These are phyloP conservation scores for Endothia cerciana DNA, from an alignment of 2,329 filamentous ascomycete species.

Conservation along the genomic window DNA sequence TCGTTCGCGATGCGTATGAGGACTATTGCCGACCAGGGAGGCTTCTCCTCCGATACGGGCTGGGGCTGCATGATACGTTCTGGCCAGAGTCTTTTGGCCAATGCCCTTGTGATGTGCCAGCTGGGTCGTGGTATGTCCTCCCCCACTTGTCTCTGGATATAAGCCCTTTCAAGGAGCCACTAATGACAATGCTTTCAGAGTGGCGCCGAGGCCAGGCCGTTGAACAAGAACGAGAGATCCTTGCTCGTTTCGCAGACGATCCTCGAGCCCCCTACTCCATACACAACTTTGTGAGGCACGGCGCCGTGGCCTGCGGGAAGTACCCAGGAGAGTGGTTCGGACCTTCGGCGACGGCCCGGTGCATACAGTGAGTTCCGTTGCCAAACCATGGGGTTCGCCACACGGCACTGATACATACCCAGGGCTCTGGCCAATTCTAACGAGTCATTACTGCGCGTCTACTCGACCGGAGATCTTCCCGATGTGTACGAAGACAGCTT, in stretches of 20 bases:
- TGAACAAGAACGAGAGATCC: slow-evolving; percentile 68
- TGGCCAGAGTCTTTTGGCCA: slow-evolving; percentile 90
- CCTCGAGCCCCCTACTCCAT: slow-evolving; percentile 88
- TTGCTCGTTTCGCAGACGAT: slow-evolving; percentile 87
- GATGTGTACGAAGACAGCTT: slow-evolving; percentile 94
- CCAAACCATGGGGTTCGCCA: not conserved
- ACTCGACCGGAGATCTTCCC: slow-evolving; percentile 85
- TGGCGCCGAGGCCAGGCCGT: slow-evolving; percentile 71
- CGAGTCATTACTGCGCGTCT: slow-evolving; percentile 72
- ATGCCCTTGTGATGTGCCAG: slow-evolving; percentile 72
- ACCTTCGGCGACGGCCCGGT: slow-evolving; percentile 91
- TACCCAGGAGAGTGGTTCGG: slow-evolving; percentile 98
- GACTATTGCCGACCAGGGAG: slow-evolving; percentile 74
- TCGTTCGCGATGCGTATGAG: slow-evolving; percentile 85
- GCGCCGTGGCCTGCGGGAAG: slow-evolving; percentile 85
- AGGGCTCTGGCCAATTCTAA: slow-evolving; percentile 76
- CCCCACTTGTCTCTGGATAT: not conserved
- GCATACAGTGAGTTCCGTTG: slow-evolving; percentile 74
- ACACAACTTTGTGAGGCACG: slow-evolving; percentile 89
- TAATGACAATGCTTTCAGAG: slow-evolving; percentile 47
- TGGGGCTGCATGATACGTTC: slow-evolving; percentile 99
- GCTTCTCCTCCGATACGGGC: slow-evolving; percentile 90
- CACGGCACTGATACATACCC: slow-evolving; percentile 17
- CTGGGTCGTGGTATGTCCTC: slow-evolving; percentile 73
- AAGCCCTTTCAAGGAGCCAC: not conserved